These are phyloP conservation scores for Curvularia hawaiiensis DNA, from an alignment of 2,329 filamentous ascomycete species.

Conservation along the genomic window DNA sequence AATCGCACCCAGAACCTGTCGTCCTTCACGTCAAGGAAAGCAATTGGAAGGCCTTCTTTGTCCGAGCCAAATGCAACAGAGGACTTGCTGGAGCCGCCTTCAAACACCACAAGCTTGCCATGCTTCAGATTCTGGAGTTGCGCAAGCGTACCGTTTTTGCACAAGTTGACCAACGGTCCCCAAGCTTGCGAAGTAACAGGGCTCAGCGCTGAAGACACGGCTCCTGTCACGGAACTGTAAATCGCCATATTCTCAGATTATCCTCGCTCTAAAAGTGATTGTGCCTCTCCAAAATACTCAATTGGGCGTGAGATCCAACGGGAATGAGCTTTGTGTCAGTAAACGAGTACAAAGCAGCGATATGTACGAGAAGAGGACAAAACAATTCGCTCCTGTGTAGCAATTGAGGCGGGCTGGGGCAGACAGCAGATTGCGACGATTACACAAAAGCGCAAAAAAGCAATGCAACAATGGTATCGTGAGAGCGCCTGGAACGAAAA, in stretches of 20 bases:
- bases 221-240: slow-evolving; percentile 43
- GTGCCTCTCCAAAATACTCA: not conserved
- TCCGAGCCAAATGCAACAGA: slow-evolving; percentile 51
- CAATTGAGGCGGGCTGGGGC: not conserved
- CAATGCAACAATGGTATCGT: slow-evolving; percentile 8
- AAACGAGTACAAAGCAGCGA: not conserved
- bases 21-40: slow-evolving; percentile 65
- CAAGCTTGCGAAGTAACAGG: slow-evolving; percentile 54
- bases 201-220: slow-evolving; percentile 48
- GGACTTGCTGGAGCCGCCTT: slow-evolving; percentile 51
- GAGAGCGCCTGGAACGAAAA: slow-evolving; percentile 6
- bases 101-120: slow-evolving; percentile 53
- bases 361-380: not conserved
- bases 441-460: slow-evolving; percentile 5
- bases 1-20: slow-evolving; percentile 74
- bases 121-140: slow-evolving; percentile 53
- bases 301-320: not conserved
- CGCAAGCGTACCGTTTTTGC: slow-evolving; percentile 52
- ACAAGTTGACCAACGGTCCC: slow-evolving; percentile 54
- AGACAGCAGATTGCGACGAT: not conserved
- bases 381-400: not conserved
- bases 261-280: not conserved
- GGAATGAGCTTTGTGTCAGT: not conserved
- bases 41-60: slow-evolving; percentile 49
- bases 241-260: slow-evolving; percentile 39